phyloP scores from a whole-genome alignment of 1,284 basidiomycete species.

The Ceratobasidium sp. region DNA sequence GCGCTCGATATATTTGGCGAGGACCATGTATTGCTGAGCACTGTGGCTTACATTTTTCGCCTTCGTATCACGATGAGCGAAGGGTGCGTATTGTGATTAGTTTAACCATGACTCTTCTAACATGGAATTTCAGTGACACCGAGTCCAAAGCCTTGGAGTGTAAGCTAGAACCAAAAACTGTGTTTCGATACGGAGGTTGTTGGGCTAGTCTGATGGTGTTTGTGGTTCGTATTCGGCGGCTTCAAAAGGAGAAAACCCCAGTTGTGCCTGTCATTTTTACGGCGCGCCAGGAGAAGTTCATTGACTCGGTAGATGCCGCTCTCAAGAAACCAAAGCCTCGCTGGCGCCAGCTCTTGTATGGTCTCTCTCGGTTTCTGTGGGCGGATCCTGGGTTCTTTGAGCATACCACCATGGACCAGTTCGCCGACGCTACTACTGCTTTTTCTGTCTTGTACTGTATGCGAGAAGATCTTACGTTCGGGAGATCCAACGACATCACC shows the following conservation, averaged over 20 bases:
- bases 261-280: not conserved
- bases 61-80: too few species aligned
- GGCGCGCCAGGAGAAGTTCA: not conserved
- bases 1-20: not conserved
- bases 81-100: too few species aligned
- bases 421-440: not conserved
- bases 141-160: too few species aligned
- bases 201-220: not conserved
- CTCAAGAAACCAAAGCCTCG: too few species aligned
- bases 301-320: not conserved
- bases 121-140: too few species aligned
- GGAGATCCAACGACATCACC: not conserved
- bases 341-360: not conserved
- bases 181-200: not conserved
- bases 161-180: not conserved
- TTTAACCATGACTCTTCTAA: too few species aligned
- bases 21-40: not conserved
- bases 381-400: not conserved
- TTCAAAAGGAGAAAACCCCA: not conserved
- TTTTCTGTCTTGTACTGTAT: not conserved
- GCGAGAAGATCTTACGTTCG: not conserved
- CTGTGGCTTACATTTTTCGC: too few species aligned
- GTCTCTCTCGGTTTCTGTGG: conserved; percentile 1
- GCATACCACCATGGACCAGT: not conserved
- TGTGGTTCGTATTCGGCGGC: not conserved